phyloP scores from a whole-genome alignment of 2,329 filamentous ascomycete species.

The Ophiostoma sp. region DNA sequence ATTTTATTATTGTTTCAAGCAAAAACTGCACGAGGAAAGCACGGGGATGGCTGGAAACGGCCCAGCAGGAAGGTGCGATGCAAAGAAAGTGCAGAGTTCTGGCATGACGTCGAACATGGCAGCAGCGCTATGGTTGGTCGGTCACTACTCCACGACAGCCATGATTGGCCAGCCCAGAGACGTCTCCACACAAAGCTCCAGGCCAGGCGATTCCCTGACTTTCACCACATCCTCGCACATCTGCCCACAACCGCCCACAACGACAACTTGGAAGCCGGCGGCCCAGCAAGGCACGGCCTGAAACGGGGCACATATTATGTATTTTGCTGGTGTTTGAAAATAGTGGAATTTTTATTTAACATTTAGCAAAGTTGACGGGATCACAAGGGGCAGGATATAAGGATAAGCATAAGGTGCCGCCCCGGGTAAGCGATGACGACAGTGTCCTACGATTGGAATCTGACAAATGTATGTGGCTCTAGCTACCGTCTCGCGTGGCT shows the following conservation, averaged over 20 bases:
- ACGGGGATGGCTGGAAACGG: background rate
- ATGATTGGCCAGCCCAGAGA: background rate
- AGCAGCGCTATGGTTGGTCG: background rate
- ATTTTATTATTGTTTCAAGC: too few species aligned
- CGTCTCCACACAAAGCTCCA: background rate
- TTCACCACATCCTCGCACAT: background rate
- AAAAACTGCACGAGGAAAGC: background rate
- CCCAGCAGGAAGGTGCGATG: conserved; percentile 9
- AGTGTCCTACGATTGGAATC: background rate
- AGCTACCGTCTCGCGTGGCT: background rate
- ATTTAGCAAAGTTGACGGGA: too few species aligned
- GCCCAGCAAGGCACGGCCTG: background rate
- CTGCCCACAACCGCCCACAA: background rate
- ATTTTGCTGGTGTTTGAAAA: background rate
- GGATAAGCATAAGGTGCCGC: background rate
- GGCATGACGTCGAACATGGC: conserved; percentile 10
- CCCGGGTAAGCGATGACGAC: conserved; percentile 8
- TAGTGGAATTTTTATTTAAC: background rate
- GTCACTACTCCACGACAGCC: background rate
- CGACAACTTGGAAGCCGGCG: background rate
- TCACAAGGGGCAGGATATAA: background rate
- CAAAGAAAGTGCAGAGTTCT: background rate
- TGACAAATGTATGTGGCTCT: background rate
- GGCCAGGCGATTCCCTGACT: conserved; percentile 7
- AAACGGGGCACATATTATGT: background rate